Evolutionary conservation across 2,329 filamentous ascomycete genomes (phyloP), one percentile per base, ranked within the genome.

Genomic region (Colletotrichum graminicola): DNA sequence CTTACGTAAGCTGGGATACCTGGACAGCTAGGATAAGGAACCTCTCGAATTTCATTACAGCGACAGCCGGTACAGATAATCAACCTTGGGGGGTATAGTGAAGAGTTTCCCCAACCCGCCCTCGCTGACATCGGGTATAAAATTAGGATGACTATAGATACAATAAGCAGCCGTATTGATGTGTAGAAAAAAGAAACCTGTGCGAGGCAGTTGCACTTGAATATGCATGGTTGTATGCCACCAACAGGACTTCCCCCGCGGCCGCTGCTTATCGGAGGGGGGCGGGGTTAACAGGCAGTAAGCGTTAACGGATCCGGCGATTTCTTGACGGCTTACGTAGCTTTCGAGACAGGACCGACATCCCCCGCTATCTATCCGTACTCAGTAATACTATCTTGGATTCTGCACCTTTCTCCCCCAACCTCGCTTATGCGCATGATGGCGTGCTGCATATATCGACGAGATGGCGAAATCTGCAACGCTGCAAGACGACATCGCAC

Each of bases 381-480:
- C 29, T 29, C 39, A 11, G 39, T 14, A 41, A 2, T 16, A 7
- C 21, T 23, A n/a, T 47, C 45, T 47, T 23, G 45, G 51, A 54
- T 32, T 32, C 51, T 16, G 29, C 51, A 32, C 47, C 12, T 16
- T 14, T 1, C 43, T 7, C 3, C 18, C 26, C 51, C 51, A 32
- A 54, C 51, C 29, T 32, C 26, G 51, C 4, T 54, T 21, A 54
- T 54, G 18, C 26, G 26, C 23, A 2, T 21, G 51, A 32, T 32
- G 26, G 51, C 51, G 26, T 54, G 29, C 51, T 11, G 39, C 14
- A 10, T 16, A 1, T 16, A 16, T 43, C 51, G 45, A 47, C 45
- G 4, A 23, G 3, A 71, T 71, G 67, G 63, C 56, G 63, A 62
- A 71, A 71, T 67, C 63, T 51, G 56, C 67, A 71, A 67, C 67